Conservation (phyloP, 345 rosid species). For the Ceriops zippeliana region DNA sequence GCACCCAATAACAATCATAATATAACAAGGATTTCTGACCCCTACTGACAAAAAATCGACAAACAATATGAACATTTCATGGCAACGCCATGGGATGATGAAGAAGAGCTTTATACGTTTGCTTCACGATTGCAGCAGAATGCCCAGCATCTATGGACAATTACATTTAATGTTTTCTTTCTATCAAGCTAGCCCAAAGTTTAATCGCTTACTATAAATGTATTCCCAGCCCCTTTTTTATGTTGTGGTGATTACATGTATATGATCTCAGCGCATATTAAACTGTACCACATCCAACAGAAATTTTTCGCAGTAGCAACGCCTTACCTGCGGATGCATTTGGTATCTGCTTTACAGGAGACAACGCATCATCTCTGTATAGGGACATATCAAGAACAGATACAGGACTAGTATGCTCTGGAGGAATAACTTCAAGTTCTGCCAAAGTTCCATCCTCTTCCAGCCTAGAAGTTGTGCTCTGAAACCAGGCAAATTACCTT, state of each 20-base stretch:
- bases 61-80: too few relatives aligned
- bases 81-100: too few relatives aligned
- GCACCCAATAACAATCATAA: not conserved
- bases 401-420: constrained; percentile 82
- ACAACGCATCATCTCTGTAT: constrained; percentile 55
- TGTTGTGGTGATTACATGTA: too few relatives aligned
- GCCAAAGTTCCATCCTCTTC: constrained; percentile 45
- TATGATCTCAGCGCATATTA: not conserved
- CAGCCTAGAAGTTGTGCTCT: constrained; percentile 48
- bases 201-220: not conserved
- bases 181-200: not conserved
- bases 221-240: too few relatives aligned
- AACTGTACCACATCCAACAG: not conserved
- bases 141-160: too few relatives aligned
- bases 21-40: too few relatives aligned
- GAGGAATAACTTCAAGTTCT: constrained; percentile 41
- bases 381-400: constrained; percentile 68
- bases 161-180: too few relatives aligned
- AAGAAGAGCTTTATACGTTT: too few relatives aligned
- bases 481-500: constrained; percentile 16
- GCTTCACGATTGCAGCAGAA: too few relatives aligned
- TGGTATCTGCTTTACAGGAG: constrained; percentile 53
- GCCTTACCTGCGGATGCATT: constrained; percentile 40
- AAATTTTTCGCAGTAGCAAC: not conserved
- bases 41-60: too few relatives aligned